Base-by-base conservation (phyloP, 2,329 filamentous ascomycete species). In the Venturiaceae sp. region DNA sequence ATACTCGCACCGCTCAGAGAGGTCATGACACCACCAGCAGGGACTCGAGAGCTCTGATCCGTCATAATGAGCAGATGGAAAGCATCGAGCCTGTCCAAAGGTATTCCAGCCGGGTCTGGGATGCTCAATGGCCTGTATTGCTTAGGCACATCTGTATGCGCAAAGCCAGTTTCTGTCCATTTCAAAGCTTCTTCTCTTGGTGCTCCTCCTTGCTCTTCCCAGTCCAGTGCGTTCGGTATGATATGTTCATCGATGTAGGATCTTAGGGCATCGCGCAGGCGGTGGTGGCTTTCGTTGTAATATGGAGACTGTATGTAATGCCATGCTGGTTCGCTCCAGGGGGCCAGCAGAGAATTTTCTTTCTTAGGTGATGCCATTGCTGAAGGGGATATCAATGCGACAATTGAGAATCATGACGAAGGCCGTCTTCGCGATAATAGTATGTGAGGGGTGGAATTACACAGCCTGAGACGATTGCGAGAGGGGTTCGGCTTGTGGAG, bases 281-380 rank as follows among this genome's bases (percentile, higher is more conserved):
- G 72, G 33, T 78, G 77, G 66, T 88, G 85, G 2, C 80, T 80
- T 14, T 79, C 75, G 30, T 78, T 84, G 74, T 88, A 87, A 71
- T 86, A 86, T 0, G 83, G 82, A 53, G 79, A 79, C 8, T 74
- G 72, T 59, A 81, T 75, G 30, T 73, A 71, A 61, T 72, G 71
- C 62, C 69, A 73, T n/a, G 74, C 70, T 6, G 75, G 75, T 59
- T 78, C 75, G 55, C 67, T 68, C 75, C 75, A 78, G 3, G 75
- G 75, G 9, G 64, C 64, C 14, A 66, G 60, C 9, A 54, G 47
- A 47, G 55, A 55, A 28, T 50, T 61, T 3, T 50, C 23, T 19
- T 58, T n/a, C 26, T 60, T 44, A 33, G n/a, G 21, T 9, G 58
- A 56, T 32, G 58, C 50, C 58, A 59, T 59, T 41, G 19, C 6